These are phyloP conservation scores for Carex pumila DNA, from an alignment of 176 grass and related monocot species.

Conservation along the genomic window DNA sequence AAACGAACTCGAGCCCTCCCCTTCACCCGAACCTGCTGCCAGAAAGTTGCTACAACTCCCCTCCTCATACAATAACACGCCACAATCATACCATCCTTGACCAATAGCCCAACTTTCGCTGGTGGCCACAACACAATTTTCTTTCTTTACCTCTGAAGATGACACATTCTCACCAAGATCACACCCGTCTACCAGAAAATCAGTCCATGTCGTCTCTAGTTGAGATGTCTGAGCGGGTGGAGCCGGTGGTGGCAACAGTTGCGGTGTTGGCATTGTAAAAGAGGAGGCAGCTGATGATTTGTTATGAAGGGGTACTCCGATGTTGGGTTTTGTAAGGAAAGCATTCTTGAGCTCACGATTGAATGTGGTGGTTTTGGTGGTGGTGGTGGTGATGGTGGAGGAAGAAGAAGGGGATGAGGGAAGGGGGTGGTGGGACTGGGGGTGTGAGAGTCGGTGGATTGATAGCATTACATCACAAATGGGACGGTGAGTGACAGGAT, in stretches of 20 bases:
- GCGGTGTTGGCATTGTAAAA: slow-evolving; percentile 7
- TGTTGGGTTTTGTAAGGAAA: slow-evolving; percentile 22
- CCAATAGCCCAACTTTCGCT: not conserved
- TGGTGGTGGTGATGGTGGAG: not conserved
- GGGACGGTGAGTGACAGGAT: slow-evolving; percentile 93
- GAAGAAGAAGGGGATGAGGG: slow-evolving; percentile 23
- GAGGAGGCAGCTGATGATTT: slow-evolving; percentile 14
- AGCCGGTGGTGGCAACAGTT: slow-evolving; percentile 22
- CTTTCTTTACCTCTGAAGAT: not conserved
- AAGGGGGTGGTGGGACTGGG: not conserved
- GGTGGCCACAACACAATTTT: not conserved
- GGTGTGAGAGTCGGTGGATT: not conserved
- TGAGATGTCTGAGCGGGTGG: slow-evolving; percentile 35
- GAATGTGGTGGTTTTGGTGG: not conserved
- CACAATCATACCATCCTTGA: not conserved
- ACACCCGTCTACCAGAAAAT: slow-evolving; percentile 28
- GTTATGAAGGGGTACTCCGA: slow-evolving; percentile 16
- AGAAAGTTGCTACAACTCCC: slow-evolving; percentile 1
- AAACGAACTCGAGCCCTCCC: slow-evolving; percentile 52
- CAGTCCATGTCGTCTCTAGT: slow-evolving; percentile 16
- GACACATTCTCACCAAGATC: not conserved
- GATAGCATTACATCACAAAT: slow-evolving; percentile 62
- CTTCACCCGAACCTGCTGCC: slow-evolving; percentile 5
- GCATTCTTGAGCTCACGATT: slow-evolving; percentile 36
- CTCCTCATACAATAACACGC: not conserved